Base-by-base conservation (phyloP, 768 basidiomycete genomes). In the Exsudoporus frostii region DNA sequence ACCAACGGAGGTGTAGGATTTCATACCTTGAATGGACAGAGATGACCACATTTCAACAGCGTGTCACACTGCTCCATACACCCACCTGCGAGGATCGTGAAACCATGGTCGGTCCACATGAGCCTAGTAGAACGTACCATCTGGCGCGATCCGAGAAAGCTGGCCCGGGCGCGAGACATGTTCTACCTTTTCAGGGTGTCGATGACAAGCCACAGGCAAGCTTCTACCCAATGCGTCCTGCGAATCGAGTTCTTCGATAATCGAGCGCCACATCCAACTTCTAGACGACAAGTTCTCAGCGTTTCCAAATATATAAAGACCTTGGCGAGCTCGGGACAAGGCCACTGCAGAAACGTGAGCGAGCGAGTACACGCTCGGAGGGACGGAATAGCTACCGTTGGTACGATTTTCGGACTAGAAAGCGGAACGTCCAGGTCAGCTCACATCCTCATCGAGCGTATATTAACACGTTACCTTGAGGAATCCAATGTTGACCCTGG, bases 271-370 rank as follows among this genome's bases (percentile, higher is more conserved):
- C 69, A 84, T 85, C 10, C 63, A 46, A 53, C 79, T 82, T 51
- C 70, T 73, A 15, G 74, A 68, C 5, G 77, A 70, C 39, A 88
- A 63, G 38, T 82, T 79, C 0, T 74, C 65, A 0, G 84, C 80
- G 48, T 89, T 88, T 22, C 90, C 89, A 4, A 91, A 68, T 30
- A 92, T 80, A 60, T 77, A 90, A 2, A 92, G 70, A 5, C 89
- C 89, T 54, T 91, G 81, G 45, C 81, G 78, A 5, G 89, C 88
- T 20, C 89, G 77, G 20, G 88, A 89, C 5, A 91, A 65, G 0
- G 90, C 86, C 38, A 90, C 89, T 76, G 54, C 19, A 20, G 30
- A 48, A 51, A 45, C 33, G 34, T 33, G 10, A 51, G 56, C 36
- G 62, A 44, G 54, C 32, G 62, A 45, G 40, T 24, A n/a, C 29